Evolutionary conservation across 805 yeast genomes (phyloP).

Genomic region (Yamadazyma olivae): DNA sequence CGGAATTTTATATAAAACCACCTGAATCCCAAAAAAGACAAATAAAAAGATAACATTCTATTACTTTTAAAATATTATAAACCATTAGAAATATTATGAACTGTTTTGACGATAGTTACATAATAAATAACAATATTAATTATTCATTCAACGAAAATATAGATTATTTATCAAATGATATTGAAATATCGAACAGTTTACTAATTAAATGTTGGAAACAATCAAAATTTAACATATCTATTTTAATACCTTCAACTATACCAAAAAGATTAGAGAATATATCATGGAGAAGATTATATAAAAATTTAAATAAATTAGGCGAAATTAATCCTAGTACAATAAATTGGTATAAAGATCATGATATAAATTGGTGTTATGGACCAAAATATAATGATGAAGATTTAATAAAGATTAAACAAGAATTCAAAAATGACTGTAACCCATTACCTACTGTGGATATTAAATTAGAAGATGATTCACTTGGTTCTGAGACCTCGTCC

Average conservation of each 20-base stretch:
- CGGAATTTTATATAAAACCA: background rate
- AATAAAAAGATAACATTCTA: background rate
- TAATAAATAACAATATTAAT: constrained; percentile 8
- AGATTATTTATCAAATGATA: constrained; percentile 16
- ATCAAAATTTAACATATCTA: constrained; percentile 11
- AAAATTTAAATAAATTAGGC: constrained; percentile 23
- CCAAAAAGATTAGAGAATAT: constrained; percentile 28
- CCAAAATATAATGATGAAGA: constrained; percentile 28
- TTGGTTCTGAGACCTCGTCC: background rate
- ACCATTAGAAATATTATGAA: no score
- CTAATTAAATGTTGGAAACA: constrained; percentile 16
- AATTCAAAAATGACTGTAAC: background rate
- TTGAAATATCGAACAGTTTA: constrained; percentile 8
- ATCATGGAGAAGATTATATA: constrained; percentile 39
- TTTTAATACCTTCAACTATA: constrained; percentile 14
- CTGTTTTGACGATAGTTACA: constrained; percentile 14
- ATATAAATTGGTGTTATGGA: constrained; percentile 54
- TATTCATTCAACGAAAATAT: constrained; percentile 17
- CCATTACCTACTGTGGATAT: background rate
- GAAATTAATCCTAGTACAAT: constrained; percentile 42
- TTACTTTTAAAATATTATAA: no score
- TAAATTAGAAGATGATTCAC: background rate
- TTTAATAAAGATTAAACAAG: background rate
- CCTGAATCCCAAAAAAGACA: background rate
- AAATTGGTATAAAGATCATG: constrained; percentile 55